Conservation (phyloP, 306 rosid species). For the Elaeagnus macrophylla region DNA sequence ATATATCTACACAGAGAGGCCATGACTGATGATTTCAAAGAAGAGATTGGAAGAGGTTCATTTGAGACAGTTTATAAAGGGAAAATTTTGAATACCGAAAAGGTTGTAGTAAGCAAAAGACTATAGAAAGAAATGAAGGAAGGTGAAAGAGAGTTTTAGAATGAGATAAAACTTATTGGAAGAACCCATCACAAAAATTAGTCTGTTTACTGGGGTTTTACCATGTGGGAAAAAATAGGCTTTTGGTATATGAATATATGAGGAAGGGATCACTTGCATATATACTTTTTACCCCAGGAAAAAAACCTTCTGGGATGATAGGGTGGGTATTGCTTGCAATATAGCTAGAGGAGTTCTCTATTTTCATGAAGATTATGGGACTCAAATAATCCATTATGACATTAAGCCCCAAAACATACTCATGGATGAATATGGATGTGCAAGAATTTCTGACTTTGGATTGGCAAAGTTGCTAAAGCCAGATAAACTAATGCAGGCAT, state of each 20-base stretch:
- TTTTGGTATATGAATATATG: slow-evolving; percentile 22
- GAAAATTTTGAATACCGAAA: background rate
- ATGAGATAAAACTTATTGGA: slow-evolving; percentile 18
- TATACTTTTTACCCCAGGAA: slow-evolving; percentile 9
- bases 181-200: slow-evolving; percentile 24
- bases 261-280: slow-evolving; percentile 27
- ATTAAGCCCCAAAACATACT: slow-evolving; percentile 31
- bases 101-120: slow-evolving; percentile 17
- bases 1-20: slow-evolving; percentile 14
- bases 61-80: slow-evolving; percentile 24
- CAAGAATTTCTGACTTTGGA: slow-evolving; percentile 22
- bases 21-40: slow-evolving; percentile 21
- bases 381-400: slow-evolving; percentile 27
- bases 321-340: slow-evolving; percentile 10
- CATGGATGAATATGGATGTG: slow-evolving; percentile 11
- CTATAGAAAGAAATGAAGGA: slow-evolving; percentile 9
- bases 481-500: slow-evolving; percentile 19
- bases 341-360: slow-evolving; percentile 25
- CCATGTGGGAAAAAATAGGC: slow-evolving; percentile 10
- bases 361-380: slow-evolving; percentile 23
- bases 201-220: slow-evolving; percentile 18
- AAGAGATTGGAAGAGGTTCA: slow-evolving; percentile 20
- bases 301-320: slow-evolving; percentile 13
- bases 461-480: slow-evolving; percentile 21
- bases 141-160: slow-evolving; percentile 19